Conservation (phyloP, 1,284 basidiomycete species). For the Sporisorium graminicola region DNA sequence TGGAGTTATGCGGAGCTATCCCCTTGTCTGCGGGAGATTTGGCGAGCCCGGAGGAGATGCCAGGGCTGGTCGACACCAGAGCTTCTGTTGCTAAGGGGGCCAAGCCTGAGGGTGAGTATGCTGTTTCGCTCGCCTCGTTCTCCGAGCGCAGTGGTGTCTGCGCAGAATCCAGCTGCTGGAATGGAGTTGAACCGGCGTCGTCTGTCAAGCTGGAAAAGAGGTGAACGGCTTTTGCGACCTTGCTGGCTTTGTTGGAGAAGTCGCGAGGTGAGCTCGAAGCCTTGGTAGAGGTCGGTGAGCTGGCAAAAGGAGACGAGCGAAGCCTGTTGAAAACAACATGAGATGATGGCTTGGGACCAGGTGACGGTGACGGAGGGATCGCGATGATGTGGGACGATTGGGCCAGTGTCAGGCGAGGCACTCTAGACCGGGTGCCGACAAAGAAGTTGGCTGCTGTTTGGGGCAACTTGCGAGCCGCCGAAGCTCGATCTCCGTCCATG, state of each 20-base stretch:
- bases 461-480: slow-evolving; percentile 43
- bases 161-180: neutral
- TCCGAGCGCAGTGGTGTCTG: neutral
- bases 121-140: neutral
- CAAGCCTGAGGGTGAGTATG: neutral
- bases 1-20: too few relatives aligned
- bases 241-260: neutral
- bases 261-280: slow-evolving; percentile 1
- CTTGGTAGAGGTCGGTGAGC: slow-evolving; percentile 8
- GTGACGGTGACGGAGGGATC: slow-evolving; percentile 8
- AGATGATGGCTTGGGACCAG: slow-evolving; percentile 7
- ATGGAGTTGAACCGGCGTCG: neutral
- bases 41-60: too few relatives aligned
- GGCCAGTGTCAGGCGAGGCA: slow-evolving; percentile 39
- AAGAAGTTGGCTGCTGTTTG: slow-evolving; percentile 51
- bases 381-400: slow-evolving; percentile 40
- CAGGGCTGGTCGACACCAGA: too few relatives aligned
- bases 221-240: slow-evolving; percentile 26
- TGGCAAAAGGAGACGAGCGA: slow-evolving; percentile 9
- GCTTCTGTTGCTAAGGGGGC: too few relatives aligned
- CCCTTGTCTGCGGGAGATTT: too few relatives aligned
- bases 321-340: slow-evolving; percentile 3
- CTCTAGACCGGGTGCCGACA: slow-evolving; percentile 47
- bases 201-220: slow-evolving; percentile 15
- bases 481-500: slow-evolving; percentile 25